Evolutionary conservation across 805 yeast genomes (phyloP), one percentile per base, ranked within the genome.

Genomic region (Metschnikowia arizonensis): DNA sequence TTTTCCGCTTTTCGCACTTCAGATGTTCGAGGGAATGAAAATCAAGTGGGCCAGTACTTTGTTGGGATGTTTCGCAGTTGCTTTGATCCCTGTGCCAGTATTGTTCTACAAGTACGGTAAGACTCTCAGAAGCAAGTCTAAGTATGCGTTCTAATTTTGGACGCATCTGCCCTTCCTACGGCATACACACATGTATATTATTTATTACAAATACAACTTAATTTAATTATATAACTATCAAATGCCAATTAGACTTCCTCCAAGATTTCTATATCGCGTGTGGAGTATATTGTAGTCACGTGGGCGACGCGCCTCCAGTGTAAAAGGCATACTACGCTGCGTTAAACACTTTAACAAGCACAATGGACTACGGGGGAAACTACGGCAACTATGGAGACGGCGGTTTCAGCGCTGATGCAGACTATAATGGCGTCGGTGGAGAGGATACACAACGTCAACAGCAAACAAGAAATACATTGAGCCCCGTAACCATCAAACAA

Each of bases 11-110:
- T 86, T 86, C 59, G 85, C 88, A 1, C 66, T 74, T 3, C 81
- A 76, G 52, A 82, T 87, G 90, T 85, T 85, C 64, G 62, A 69
- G 23, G 73, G 72, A 47, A 74, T 86, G 78, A 85, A 87, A 30
- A 74, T 74, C 26, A 81, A 85, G 54, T 86, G 91, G 90, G 91
- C 93, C 1, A 89, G 90, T 47, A 68, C 86, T 24, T 60, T 86
- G 21, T 59, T 87, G 33, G 89, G 89, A 12, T 69, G 81, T 44
- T 69, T 86, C 43, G 81, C 83, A 0, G 65, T 70, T 2, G 70
- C 66, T 1, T 58, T 87, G 66, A 63, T 77, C 23, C 85, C 88
- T 0, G 86, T 85, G 44, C 95, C 95, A 9, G 58, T 85, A 46
- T 58, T 82, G 40, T 84, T 86, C 59, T 69, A 72, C 63, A 73